Evolutionary conservation across 805 yeast genomes (phyloP).

Genomic region (Kuraishia molischiana): DNA sequence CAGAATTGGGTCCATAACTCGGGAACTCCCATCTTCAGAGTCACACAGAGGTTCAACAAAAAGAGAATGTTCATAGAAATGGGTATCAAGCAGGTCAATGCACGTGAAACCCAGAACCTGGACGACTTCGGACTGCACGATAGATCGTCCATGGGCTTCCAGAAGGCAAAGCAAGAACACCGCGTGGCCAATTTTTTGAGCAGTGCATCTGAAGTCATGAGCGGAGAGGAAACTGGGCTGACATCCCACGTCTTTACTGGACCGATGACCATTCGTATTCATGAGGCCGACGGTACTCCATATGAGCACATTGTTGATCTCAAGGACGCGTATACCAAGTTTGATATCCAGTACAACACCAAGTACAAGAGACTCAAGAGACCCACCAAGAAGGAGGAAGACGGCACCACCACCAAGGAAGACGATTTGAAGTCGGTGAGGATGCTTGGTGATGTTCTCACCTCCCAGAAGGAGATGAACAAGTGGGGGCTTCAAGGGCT

Average conservation of each 20-base stretch:
- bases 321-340: conserved; percentile 73
- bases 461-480: conserved; percentile 44
- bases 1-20: conserved; percentile 88
- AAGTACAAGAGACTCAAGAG: conserved; percentile 78
- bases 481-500: conserved; percentile 73
- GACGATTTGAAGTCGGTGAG: conserved; percentile 17
- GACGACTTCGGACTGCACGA: background rate
- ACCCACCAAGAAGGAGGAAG: conserved; percentile 39
- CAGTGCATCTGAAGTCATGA: conserved; percentile 32
- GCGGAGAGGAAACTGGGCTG: conserved; percentile 23
- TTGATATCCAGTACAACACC: conserved; percentile 93
- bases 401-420: conserved; percentile 15
- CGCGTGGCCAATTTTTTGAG: conserved; percentile 26
- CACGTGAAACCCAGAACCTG: conserved; percentile 28
- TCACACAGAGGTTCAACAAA: conserved; percentile 88
- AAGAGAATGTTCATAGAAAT: conserved; percentile 91
- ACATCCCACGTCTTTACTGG: conserved; percentile 65
- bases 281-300: conserved; percentile 98
- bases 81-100: conserved; percentile 87
- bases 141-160: background rate
- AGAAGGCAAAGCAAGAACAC: background rate
- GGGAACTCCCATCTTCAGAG: conserved; percentile 82
- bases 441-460: conserved; percentile 73
- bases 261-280: conserved; percentile 93
- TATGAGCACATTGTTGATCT: conserved; percentile 94